Evolutionary conservation across 371 early-diverging fungal genomes (phyloP).

Genomic region (Rhizopus microsporus): DNA sequence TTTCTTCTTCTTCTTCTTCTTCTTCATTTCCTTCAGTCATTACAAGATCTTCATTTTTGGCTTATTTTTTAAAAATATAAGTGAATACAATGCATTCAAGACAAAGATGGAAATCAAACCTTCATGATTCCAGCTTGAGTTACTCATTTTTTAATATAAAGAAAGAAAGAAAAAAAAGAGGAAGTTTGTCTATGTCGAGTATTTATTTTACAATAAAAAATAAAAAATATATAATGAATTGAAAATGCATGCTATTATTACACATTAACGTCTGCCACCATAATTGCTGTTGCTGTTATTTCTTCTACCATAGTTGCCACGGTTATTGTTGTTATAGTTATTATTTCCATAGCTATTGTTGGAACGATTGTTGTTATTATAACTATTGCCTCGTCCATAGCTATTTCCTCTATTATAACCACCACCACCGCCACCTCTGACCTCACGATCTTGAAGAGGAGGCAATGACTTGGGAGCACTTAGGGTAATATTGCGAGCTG

Average conservation of each 20-base stretch:
- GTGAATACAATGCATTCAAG: background rate
- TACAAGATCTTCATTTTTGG: conserved; percentile 19
- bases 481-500: conserved; percentile 62
- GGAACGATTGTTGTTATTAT: conserved; percentile 25
- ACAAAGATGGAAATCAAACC: background rate
- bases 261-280: conserved; percentile 15
- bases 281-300: conserved; percentile 10
- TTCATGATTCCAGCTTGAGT: background rate
- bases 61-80: background rate
- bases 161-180: background rate
- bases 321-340: conserved; percentile 9
- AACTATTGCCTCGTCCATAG: conserved; percentile 26
- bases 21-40: conserved; percentile 22
- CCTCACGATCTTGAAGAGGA: conserved; percentile 71
- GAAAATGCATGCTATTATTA: conserved; percentile 2
- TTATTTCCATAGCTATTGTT: conserved; percentile 18
- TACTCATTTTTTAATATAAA: background rate
- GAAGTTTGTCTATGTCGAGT: background rate
- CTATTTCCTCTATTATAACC: conserved; percentile 11
- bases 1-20: conserved; percentile 10
- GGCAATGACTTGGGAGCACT: conserved; percentile 74
- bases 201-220: conserved; percentile 23
- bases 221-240: conserved; percentile 1
- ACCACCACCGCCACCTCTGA: conserved; percentile 31
- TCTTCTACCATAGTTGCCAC: conserved; percentile 21